Conservation (phyloP, 2,329 filamentous ascomycete genomes). For the Microdochium bolleyi region DNA sequence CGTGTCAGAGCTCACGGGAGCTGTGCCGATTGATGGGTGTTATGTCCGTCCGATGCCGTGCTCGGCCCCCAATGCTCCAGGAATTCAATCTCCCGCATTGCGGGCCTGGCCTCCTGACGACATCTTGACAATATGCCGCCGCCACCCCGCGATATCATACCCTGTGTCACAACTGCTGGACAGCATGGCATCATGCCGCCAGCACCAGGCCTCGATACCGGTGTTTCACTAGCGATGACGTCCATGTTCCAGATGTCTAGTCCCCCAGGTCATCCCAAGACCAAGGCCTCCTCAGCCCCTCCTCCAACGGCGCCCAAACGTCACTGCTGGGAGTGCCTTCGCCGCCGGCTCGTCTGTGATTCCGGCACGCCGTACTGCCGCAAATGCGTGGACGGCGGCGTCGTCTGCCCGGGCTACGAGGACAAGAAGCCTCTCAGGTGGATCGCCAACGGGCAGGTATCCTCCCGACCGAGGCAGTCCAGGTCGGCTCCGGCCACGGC, state of each 20-base stretch:
- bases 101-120: too few species aligned
- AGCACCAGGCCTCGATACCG: too few species aligned
- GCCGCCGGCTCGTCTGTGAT: slow-evolving; percentile 31
- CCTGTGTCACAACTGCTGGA: too few species aligned
- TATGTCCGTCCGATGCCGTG: too few species aligned
- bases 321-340: slow-evolving; percentile 33
- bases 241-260: background rate
- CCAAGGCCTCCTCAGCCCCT: background rate
- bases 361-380: slow-evolving; percentile 24
- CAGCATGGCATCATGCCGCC: too few species aligned
- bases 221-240: too few species aligned
- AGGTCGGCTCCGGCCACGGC: slow-evolving; percentile 2
- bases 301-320: slow-evolving; percentile 3
- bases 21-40: too few species aligned
- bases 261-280: background rate
- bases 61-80: too few species aligned
- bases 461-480: slow-evolving; percentile 14
- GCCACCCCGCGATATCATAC: too few species aligned
- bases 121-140: too few species aligned
- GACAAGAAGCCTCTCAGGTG: slow-evolving; percentile 28
- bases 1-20: too few species aligned
- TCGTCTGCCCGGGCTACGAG: slow-evolving; percentile 29
- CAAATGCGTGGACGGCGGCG: slow-evolving; percentile 21
- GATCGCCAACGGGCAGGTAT: slow-evolving; percentile 27
- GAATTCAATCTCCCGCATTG: too few species aligned